Evolutionary conservation across 345 rosid genomes (phyloP).

Genomic region (Balakata baccata): DNA sequence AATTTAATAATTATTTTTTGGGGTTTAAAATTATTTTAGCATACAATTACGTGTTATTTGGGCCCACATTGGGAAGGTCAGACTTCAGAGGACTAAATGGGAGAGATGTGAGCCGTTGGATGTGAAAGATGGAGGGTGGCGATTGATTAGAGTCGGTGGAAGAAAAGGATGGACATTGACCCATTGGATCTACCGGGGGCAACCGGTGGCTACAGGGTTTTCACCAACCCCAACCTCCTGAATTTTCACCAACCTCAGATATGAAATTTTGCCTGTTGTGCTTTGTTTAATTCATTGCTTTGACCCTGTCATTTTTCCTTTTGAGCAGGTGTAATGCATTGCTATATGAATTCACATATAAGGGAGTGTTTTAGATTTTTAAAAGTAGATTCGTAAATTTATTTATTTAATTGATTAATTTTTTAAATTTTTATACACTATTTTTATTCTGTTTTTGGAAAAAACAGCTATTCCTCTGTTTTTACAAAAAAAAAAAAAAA

Average conservation of each 20-base stretch:
- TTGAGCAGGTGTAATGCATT: too few species aligned
- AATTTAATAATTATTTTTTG: neutral
- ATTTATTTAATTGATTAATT: too few species aligned
- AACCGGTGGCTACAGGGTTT: conserved; percentile 9
- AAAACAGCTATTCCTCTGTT: too few species aligned
- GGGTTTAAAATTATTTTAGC: neutral
- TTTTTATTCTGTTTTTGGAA: too few species aligned
- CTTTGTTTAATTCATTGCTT: neutral
- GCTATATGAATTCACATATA: too few species aligned
- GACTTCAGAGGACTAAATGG: neutral
- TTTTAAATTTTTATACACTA: too few species aligned
- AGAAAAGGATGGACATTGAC: neutral
- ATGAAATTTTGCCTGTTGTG: neutral
- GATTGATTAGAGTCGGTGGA: conserved; percentile 14
- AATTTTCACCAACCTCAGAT: conserved; percentile 5
- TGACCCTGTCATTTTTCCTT: too few species aligned
- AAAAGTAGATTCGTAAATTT: too few species aligned
- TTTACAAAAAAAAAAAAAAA: too few species aligned
- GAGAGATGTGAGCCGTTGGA: conserved; percentile 3
- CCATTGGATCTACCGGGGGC: neutral
- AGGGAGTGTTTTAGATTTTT: too few species aligned
- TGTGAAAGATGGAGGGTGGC: conserved; percentile 12
- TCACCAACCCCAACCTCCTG: conserved; percentile 7
- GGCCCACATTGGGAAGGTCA: neutral
- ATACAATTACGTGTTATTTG: neutral